Percentiles rank a stretch among this genome's conserved stretches.
Conservation (phyloP, 805 yeast genomes). For the Pichia paraexigua region DNA sequence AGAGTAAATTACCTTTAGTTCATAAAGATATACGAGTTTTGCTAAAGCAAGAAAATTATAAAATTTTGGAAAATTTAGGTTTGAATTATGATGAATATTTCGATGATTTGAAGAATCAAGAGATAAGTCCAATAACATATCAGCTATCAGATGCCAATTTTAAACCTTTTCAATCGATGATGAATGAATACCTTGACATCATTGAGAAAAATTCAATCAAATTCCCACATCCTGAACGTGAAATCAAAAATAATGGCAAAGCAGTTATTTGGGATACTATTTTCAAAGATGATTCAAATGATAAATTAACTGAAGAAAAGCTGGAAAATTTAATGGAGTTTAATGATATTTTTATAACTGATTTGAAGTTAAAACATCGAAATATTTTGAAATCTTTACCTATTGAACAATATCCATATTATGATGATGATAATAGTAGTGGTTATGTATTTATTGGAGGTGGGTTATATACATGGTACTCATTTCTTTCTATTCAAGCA, state of each 20-base stretch:
- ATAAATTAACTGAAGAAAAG: slow-evolving; percentile 6
- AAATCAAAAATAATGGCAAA: slow-evolving; percentile 14
- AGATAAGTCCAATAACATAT: neutral
- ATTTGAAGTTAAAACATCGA: slow-evolving; percentile 40
- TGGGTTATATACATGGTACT: slow-evolving; percentile 35
- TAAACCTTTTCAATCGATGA: slow-evolving; percentile 7
- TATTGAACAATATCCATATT: slow-evolving; percentile 19
- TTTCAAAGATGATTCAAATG: slow-evolving; percentile 13
- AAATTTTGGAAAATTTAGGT: slow-evolving; percentile 6
- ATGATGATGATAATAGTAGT: slow-evolving; percentile 12
- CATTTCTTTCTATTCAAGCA: slow-evolving; percentile 32
- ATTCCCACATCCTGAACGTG: slow-evolving; percentile 16
- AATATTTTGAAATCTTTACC: slow-evolving; percentile 41
- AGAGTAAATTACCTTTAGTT: neutral
- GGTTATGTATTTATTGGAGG: slow-evolving; percentile 39
- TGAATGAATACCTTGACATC: slow-evolving; percentile 9
- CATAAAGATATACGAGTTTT: slow-evolving; percentile 6
- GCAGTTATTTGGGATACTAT: slow-evolving; percentile 19
- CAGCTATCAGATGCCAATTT: neutral
- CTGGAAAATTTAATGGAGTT: slow-evolving; percentile 18
- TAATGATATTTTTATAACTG: slow-evolving; percentile 34
- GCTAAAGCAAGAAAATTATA: slow-evolving; percentile 10
- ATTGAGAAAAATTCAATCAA: slow-evolving; percentile 8
- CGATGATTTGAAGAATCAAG: neutral
- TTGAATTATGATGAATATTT: slow-evolving; percentile 6